Conservation (phyloP, 164 flowering plant genomes). For the Saururus chinensis region DNA sequence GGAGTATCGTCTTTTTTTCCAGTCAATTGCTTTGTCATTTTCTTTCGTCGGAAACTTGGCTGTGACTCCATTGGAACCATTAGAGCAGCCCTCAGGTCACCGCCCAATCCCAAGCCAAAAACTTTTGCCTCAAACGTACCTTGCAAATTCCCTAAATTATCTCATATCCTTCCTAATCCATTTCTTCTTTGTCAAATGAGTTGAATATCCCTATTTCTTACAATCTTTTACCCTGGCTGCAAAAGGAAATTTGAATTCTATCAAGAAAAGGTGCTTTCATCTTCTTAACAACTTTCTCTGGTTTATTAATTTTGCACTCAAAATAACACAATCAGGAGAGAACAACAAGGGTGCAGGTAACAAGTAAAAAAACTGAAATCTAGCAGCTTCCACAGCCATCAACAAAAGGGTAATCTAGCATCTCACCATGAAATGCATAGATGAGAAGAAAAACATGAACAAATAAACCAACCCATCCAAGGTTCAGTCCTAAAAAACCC, state of each 20-base stretch:
- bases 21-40: conserved; percentile 73
- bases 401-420: too few relatives aligned
- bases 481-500: too few relatives aligned
- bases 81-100: background rate
- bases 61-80: conserved; percentile 28
- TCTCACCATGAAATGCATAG: too few relatives aligned
- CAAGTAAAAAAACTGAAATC: too few relatives aligned
- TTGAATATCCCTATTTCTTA: background rate
- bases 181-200: background rate
- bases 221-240: background rate
- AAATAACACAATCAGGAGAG: too few relatives aligned
- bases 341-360: too few relatives aligned
- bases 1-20: conserved; percentile 72
- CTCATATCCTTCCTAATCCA: background rate
- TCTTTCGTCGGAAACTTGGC: conserved; percentile 33
- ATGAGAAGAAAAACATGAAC: too few relatives aligned
- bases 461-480: too few relatives aligned
- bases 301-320: background rate
- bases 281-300: background rate
- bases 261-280: background rate
- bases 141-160: background rate
- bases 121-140: background rate
- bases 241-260: too few relatives aligned
- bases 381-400: too few relatives aligned
- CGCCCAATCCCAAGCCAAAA: background rate